Percentiles rank a stretch among this genome's conserved stretches.
phyloP scores from a whole-genome alignment of 2,329 filamentous ascomycete genomes.

The Paramyrothecium sp. region DNA sequence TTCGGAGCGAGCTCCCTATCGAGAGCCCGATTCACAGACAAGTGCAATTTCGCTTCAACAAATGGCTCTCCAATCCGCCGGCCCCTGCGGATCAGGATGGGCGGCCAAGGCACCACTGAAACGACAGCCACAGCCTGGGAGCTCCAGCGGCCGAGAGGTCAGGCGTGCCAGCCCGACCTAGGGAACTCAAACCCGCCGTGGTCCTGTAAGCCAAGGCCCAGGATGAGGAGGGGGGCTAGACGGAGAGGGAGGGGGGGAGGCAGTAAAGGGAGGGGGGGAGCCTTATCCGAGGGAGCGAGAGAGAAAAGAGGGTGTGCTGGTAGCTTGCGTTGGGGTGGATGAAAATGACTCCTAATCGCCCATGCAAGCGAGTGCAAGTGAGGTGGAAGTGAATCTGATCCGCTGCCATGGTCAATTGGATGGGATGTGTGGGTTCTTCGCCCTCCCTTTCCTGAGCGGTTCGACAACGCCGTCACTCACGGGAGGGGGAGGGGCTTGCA shows the following conservation, averaged over 20 bases:
- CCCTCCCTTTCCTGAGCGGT: neutral
- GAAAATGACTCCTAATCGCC: neutral
- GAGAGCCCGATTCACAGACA: too few species aligned
- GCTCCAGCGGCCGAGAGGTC: too few species aligned
- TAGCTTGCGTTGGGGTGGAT: neutral
- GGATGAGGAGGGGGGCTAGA: neutral
- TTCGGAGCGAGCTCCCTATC: too few species aligned
- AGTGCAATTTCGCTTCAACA: too few species aligned
- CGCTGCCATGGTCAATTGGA: neutral
- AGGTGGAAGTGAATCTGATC: too few species aligned
- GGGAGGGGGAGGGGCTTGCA: neutral
- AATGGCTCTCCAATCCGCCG: too few species aligned
- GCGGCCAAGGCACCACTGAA: neutral
- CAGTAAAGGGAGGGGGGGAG: neutral
- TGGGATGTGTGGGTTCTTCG: neutral
- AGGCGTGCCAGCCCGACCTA: too few species aligned
- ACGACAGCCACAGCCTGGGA: neutral
- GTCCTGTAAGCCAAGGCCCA: neutral
- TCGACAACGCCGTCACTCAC: neutral
- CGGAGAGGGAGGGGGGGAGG: neutral
- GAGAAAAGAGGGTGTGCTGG: neutral
- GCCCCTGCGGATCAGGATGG: too few species aligned
- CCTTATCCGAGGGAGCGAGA: neutral
- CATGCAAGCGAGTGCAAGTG: too few species aligned
- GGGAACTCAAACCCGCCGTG: too few species aligned